Percentiles rank a stretch among this genome's conserved stretches.
Evolutionary conservation across 2,329 filamentous ascomycete genomes (phyloP).

Genomic region (Neobulgaria alba): DNA sequence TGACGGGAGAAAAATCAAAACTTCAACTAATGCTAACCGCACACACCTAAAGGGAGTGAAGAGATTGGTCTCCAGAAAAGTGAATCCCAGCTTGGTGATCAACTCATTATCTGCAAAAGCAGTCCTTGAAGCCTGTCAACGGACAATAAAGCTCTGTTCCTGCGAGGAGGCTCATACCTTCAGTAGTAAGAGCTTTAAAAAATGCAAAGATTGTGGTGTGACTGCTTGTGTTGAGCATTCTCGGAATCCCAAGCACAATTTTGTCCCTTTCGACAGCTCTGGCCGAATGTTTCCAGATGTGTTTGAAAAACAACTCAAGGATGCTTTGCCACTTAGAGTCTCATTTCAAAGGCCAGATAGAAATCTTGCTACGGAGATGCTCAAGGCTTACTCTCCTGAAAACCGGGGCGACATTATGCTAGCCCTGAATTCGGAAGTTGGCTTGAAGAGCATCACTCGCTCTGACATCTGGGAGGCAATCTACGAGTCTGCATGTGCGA

Average conservation of each 20-base stretch:
- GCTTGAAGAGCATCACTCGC: constrained; percentile 28
- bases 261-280: constrained; percentile 7
- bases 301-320: constrained; percentile 37
- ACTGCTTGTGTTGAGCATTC: constrained; percentile 43
- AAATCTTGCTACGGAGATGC: constrained; percentile 2
- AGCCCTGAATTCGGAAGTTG: constrained; percentile 26
- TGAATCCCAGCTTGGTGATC: constrained; percentile 4
- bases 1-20: constrained; percentile 4
- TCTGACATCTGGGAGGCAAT: constrained; percentile 33
- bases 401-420: constrained; percentile 22
- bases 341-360: constrained; percentile 15
- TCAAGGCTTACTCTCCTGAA: constrained; percentile 17
- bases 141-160: constrained; percentile 40
- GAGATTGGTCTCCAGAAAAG: background rate
- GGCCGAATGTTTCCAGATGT: constrained; percentile 32
- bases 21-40: background rate
- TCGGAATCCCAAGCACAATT: constrained; percentile 39
- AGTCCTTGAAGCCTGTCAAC: constrained; percentile 16
- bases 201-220: constrained; percentile 44
- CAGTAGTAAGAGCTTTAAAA: constrained; percentile 33
- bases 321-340: constrained; percentile 35
- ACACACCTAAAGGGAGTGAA: background rate
- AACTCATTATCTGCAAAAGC: constrained; percentile 7
- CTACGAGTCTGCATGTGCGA: constrained; percentile 33
- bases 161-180: constrained; percentile 44